Base-by-base conservation (phyloP, 768 basidiomycete species). In the Pleurotus salmoneostramineus region DNA sequence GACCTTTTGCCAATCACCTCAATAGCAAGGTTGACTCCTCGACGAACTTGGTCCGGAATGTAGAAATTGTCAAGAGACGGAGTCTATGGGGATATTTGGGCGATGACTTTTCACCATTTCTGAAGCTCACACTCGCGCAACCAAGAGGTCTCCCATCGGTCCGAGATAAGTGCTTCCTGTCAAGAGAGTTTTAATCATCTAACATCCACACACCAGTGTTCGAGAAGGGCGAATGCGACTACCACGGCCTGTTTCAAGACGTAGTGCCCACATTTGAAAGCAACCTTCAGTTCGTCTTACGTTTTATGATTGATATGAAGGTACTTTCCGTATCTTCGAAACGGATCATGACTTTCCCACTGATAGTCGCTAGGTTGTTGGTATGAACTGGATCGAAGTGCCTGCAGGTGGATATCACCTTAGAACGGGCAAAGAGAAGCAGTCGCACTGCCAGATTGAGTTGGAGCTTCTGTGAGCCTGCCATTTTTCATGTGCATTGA, bases 371-470 rank as follows among this genome's bases (percentile, higher is more conserved):
- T 61, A 95, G 92, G 87, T 99, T 33, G 88, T 95, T 50, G 97
- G 97, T 6, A 98, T 99, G 97, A 98, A 98, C 68, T 99, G 97
- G 96, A 89, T 99, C 54, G 94, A 98, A 72, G 76, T 97, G 6
- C 89, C 89, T 4, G 85, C 89, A 3, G 91, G 91, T 2, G 84
- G 85, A 63, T 99, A 97, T 66, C 76, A 77, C 10, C 67, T 95
- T 15, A 58, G 86, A n/a, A 67, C 80, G 2, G 77, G 72, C 8
- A 76, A 76, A 44, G 74, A 79, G 37, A 91, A 85, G 66, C 79
- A 80, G 49, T 95, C 95, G 0, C 80, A 81, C 49, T 98, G 94
- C 69, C 97, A 99, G 68, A 81, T 98, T 12, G 96, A 99, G 69
- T 72, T 98, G 47, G 82, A 74, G 32, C 80, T 93, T 62, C 81